phyloP scores from a whole-genome alignment of 83 land plant species.

The Picea abies region DNA sequence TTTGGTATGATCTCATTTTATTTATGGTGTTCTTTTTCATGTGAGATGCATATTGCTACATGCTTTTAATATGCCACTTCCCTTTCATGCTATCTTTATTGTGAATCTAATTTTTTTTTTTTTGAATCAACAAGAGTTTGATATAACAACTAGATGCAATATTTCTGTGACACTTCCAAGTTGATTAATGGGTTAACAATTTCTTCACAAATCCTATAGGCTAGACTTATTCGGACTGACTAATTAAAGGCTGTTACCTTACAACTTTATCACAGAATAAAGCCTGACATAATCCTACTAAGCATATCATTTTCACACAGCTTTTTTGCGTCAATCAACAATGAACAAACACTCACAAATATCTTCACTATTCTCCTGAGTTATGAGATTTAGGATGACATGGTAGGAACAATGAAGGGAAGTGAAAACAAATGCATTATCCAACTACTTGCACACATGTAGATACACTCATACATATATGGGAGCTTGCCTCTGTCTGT shows the following conservation, averaged over 20 bases:
- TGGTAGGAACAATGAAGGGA: too few relatives aligned
- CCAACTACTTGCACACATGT: too few relatives aligned
- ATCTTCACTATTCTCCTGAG: not conserved
- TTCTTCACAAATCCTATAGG: too few relatives aligned
- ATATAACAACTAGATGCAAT: too few relatives aligned
- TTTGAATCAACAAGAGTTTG: not conserved
- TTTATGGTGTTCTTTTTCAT: not conserved
- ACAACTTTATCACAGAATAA: too few relatives aligned
- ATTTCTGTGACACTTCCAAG: too few relatives aligned
- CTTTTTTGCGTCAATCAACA: not conserved
- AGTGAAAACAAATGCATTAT: too few relatives aligned
- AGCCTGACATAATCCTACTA: too few relatives aligned
- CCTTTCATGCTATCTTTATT: not conserved
- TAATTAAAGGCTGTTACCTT: not conserved
- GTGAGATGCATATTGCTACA: not conserved
- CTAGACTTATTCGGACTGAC: not conserved
- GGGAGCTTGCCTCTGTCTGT: too few relatives aligned
- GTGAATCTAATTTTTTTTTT: not conserved
- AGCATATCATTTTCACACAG: not conserved
- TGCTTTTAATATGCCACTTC: not conserved
- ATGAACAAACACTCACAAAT: too few relatives aligned
- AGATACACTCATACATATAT: too few relatives aligned
- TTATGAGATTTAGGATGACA: not conserved
- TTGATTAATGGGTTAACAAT: too few relatives aligned
- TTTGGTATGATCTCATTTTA: conserved; percentile 68